Evolutionary conservation across 2,329 filamentous ascomycete genomes (phyloP), one percentile per base, ranked within the genome.

Genomic region (Calonectria hawksworthii): DNA sequence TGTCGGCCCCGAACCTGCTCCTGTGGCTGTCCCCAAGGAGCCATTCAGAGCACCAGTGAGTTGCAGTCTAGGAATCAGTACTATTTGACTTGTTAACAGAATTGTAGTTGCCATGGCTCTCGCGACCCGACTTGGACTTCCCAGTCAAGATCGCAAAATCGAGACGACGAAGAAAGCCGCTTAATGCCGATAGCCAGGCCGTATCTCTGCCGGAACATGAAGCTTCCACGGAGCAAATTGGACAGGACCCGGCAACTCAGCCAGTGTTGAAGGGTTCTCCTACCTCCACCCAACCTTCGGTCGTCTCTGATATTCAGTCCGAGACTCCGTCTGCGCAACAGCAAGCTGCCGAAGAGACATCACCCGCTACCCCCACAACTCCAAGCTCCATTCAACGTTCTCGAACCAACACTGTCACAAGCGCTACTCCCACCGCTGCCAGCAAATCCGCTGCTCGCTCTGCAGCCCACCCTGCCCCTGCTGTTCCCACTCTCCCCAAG

Each of bases 61-160:
- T 68, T 32, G 21, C 7, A 34, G 41, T 41, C n/a, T 14, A 13
- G 34, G 30, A n/a, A 28, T 10, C 34, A 50, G 13, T 32, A 30
- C 38, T 16, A 9, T 69, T 50, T 51, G 38, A 30, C 14, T 51
- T 34, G 26, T 71, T 79, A 56, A 73, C 64, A 36, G 54, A 23
- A 26, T 70, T 34, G 26, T 44, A 92, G 90, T 84, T 93, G 13
- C 92, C 92, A 13, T 93, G 91, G 91, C 80, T 88, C 32, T 92
- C 91, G 0, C 83, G 83, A 38, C 89, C 90, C 4, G 88, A 90
- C 38, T 78, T 84, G 34, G 84, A 86, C 13, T 93, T 92, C 79
- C 91, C 91, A 16, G 79, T 77, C 64, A 82, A 81, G 79, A 81
- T 82, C 36, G 76, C 80, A 14, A 85, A 84, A 51, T 83, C 84